Evolutionary conservation across 768 basidiomycete genomes (phyloP), one percentile per base, ranked within the genome.

Genomic region (Hypsizygus marmoreus): DNA sequence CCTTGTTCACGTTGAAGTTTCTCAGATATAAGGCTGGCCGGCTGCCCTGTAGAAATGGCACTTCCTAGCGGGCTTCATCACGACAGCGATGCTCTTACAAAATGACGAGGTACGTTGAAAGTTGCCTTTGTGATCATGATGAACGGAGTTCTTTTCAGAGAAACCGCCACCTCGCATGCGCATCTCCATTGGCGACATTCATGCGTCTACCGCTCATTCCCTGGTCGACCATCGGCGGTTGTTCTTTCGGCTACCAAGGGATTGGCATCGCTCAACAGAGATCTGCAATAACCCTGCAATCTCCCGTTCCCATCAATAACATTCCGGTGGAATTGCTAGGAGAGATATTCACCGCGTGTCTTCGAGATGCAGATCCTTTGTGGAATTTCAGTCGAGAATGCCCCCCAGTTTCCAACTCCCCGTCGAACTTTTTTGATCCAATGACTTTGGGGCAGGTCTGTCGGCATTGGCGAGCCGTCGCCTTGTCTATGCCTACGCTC

Each of bases 381-480:
- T n/a, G n/a, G n/a, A n/a, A n/a, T n/a, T n/a, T n/a, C n/a, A n/a
- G n/a, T n/a, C n/a, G n/a, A n/a, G n/a, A n/a, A n/a, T 38, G 41
- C 22, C 47, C 43, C 16, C 38, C 40, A 17, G 31, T 38, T 3
- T 49, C 47, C 13, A 19, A 45, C 14, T 38, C 32, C n/a, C 25
- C 19, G 11, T 43, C 34, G 8, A 37, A 39, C 4, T 42, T 35
- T 3, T 34, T 41, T 6, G 47, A 49, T 20, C 43, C 47, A 24
- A 53, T 49, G 43, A 24, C 43, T 5, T 40, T 53, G 17, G 33
- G 47, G 8, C 47, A 43, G 7, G 51, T 53, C 1, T 53, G 43
- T 20, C 20, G 26, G 4, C 34, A 38, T 6, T 53, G 51, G 51
- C 29, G 43, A 33, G 24, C 11, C 7, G 43, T 41, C 6, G 44